Base-by-base conservation (phyloP, 129 eudicot species). In the Escallonia herrerae region DNA sequence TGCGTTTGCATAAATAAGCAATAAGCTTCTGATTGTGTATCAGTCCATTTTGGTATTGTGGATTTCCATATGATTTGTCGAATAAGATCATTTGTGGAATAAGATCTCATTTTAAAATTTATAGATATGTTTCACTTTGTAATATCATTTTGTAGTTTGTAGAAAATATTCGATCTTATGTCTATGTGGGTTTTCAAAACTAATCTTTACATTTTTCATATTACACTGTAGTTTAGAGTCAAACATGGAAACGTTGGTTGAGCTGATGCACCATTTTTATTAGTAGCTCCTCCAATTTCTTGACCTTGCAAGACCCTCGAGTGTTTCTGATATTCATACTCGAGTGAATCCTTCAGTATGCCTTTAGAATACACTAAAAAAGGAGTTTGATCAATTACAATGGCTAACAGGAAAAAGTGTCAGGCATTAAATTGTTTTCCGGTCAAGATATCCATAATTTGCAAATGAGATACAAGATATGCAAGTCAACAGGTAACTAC, bases 271-370 rank as follows among this genome's bases (percentile, higher is more conserved):
- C 51, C 66, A 15, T 3, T 4, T 55, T 41, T 33, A 2, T 10
- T 40, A 7, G 62, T 15, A 3, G 38, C 58, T 10, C 49, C 15
- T 59, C 43, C 38, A 8, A 1, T 22, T 63, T 54, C 62, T 62
- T 71, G 68, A 64, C 68, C 62, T 71, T 62, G 67, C 44, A 71
- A 71, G 55, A 49, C 37, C 44, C 53, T 63, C 5, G 14, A n/a
- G 15, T 51, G 15, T 41, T 15, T 15, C 43, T 41, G 8, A 40
- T n/a, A 6, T 2, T 38, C 15, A 54, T 14, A 4, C 11, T 54
- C 39, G 14, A 22, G 37, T 12, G 66, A 7, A 58, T 48, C 41
- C 45, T 40, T 39, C 46, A 60, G 11, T 60, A 40, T 9, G 47
- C 45, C 64, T 60, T 49, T 49, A 0, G 7, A 46, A 46, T 46